phyloP scores from a whole-genome alignment of 75 land plant genomes.

The Sequoia sempervirens region DNA sequence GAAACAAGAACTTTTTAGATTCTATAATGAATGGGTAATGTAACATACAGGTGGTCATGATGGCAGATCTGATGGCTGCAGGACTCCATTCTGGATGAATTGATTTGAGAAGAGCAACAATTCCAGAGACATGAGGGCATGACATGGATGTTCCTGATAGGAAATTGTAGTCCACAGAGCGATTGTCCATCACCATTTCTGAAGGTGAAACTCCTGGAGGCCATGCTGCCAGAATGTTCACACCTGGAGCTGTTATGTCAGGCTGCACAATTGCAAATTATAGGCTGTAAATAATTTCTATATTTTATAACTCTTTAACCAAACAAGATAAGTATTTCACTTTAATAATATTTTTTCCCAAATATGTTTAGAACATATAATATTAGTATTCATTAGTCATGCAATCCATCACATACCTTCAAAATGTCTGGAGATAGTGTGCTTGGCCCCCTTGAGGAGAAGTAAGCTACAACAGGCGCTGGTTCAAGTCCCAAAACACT shows the following conservation, averaged over 20 bases:
- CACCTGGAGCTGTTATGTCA: constrained; percentile 16
- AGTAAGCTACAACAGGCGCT: constrained; percentile 39
- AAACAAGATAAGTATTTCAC: not conserved
- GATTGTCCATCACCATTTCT: too few relatives aligned
- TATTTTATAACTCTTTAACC: too few relatives aligned
- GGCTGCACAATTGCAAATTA: constrained; percentile 27
- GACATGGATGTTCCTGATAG: too few relatives aligned
- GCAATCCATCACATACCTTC: constrained; percentile 29
- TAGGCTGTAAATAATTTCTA: not conserved
- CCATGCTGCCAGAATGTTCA: too few relatives aligned
- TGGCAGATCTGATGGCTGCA: not conserved
- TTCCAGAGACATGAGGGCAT: too few relatives aligned
- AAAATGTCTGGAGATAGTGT: constrained; percentile 39
- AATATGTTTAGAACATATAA: not conserved
- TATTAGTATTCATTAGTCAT: not conserved
- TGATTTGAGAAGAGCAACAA: too few relatives aligned
- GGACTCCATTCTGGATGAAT: too few relatives aligned
- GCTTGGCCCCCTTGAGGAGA: constrained; percentile 63
- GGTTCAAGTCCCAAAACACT: constrained; percentile 27
- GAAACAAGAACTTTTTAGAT: too few relatives aligned
- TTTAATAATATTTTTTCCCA: not conserved
- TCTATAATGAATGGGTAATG: too few relatives aligned
- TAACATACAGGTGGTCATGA: constrained; percentile 57
- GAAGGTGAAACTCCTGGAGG: too few relatives aligned
- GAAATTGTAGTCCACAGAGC: too few relatives aligned